phyloP scores from a whole-genome alignment of 129 eudicot genomes.

The Helianthus annuus region HanXRQr2.0-SUNRISE NC_035438.2:98972309-98972808 shows the following conservation, averaged over 20 bases:
- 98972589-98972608: conserved; percentile 80
- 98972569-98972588: conserved; percentile 41
- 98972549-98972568: not conserved
- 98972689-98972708: conserved; percentile 42
- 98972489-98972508: conserved; percentile 13
- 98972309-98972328: conserved; percentile 91
- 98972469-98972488: conserved; percentile 63
- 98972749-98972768: too few relatives aligned
- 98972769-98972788: not conserved
- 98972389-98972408: conserved; percentile 79
- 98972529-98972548: conserved; percentile 11
- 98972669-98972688: conserved; percentile 94
- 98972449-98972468: conserved; percentile 95
- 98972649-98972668: conserved; percentile 82
- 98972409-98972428: conserved; percentile 77
- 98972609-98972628: conserved; percentile 89
- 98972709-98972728: not conserved
- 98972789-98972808: not conserved
- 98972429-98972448: conserved; percentile 98
- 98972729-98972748: too few relatives aligned
- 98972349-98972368: conserved; percentile 91
- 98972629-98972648: conserved; percentile 76
- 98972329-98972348: conserved; percentile 88
- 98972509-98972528: conserved; percentile 3
- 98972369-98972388: conserved; percentile 96